Evolutionary conservation across 768 basidiomycete species (phyloP).

Genomic region (Hygrophoropsis aurantiaca): DNA sequence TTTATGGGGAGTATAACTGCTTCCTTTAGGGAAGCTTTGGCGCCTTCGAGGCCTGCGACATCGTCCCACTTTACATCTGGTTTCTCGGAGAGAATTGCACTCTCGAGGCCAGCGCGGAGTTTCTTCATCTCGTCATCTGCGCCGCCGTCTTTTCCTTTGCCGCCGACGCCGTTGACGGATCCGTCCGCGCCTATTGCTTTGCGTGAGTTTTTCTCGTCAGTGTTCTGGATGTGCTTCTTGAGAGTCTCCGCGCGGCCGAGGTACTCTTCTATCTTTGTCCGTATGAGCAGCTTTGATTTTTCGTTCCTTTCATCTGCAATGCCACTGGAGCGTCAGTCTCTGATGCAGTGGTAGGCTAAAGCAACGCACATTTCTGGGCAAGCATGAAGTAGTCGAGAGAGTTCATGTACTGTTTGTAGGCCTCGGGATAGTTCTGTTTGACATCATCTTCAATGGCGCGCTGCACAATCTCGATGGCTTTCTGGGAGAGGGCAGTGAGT

Average conservation of each 20-base stretch:
- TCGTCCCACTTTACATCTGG: slow-evolving; percentile 99
- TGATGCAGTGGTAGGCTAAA: neutral
- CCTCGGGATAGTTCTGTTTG: slow-evolving; percentile 91
- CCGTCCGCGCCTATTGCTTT: slow-evolving; percentile 52
- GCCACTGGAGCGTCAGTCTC: slow-evolving; percentile 23
- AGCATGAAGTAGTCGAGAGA: slow-evolving; percentile 98
- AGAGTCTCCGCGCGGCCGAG: slow-evolving; percentile 88
- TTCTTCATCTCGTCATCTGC: slow-evolving; percentile 95
- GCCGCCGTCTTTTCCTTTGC: slow-evolving; percentile 64
- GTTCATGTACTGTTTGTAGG: slow-evolving; percentile 94
- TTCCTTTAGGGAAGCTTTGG: slow-evolving; percentile 95
- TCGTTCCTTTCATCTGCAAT: slow-evolving; percentile 83
- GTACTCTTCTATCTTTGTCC: slow-evolving; percentile 88
- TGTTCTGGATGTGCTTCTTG: slow-evolving; percentile 73
- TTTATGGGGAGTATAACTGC: slow-evolving; percentile 99
- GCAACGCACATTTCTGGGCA: slow-evolving; percentile 76
- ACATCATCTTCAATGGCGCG: slow-evolving; percentile 90
- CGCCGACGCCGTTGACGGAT: slow-evolving; percentile 36
- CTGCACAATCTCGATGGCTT: slow-evolving; percentile 90
- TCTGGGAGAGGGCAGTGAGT: slow-evolving; percentile 36
- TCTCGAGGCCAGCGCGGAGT: slow-evolving; percentile 83
- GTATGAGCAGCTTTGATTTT: slow-evolving; percentile 83
- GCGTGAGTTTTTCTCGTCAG: slow-evolving; percentile 57
- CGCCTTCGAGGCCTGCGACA: slow-evolving; percentile 92
- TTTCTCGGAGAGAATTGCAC: slow-evolving; percentile 88